Base-by-base conservation (phyloP, 805 yeast genomes). In the Yarrowia hollandica region DNA sequence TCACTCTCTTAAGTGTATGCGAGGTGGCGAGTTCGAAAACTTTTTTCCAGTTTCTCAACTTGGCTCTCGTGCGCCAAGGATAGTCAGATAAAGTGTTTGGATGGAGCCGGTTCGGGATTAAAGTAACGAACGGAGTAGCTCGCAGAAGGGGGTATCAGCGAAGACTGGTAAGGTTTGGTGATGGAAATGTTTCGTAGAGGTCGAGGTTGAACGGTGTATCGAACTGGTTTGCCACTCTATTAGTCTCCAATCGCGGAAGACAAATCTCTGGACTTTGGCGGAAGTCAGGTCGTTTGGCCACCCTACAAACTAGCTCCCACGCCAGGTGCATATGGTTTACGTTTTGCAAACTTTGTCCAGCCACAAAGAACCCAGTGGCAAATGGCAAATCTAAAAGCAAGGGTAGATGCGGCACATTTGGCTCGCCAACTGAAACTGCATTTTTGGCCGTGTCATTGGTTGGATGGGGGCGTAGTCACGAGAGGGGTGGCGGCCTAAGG, bases 301-400 rank as follows among this genome's bases (percentile, higher is more conserved):
- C 52, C 52, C 35, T 26, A 15, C 48, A 10, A 41, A 41, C 16
- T 44, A 30, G 35, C 52, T 44, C 35, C 50, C 55, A n/a, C 35
- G 22, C 55, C 55, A 48, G 38, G 39, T 18, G 55, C 38, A 31
- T 48, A 48, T 25, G 26, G 26, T 48, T 48, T 48, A 12, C 39
- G 22, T 48, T 48, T 31, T 33, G 55, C 14, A 48, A 48, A 48
- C 55, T 21, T 23, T 31, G 55, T 48, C 39, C 38, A 33, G 55
- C 55, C 55, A 48, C 55, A 48, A 48, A 48, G 55, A 48, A 22
- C 22, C 26, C 39, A 48, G 55, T 48, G 55, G 55, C 55, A 48
- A 48, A 48, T 48, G 28, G 38, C 12, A 16, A 48, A 48, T 31
- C 55, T 33, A 26, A 31, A 48, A 48, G 55, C 55, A 33, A 48